Evolutionary conservation across 495 filamentous ascomycete genomes (phyloP), one percentile per base, ranked within the genome.

Genomic region (Aspergillus conjunctus): DNA sequence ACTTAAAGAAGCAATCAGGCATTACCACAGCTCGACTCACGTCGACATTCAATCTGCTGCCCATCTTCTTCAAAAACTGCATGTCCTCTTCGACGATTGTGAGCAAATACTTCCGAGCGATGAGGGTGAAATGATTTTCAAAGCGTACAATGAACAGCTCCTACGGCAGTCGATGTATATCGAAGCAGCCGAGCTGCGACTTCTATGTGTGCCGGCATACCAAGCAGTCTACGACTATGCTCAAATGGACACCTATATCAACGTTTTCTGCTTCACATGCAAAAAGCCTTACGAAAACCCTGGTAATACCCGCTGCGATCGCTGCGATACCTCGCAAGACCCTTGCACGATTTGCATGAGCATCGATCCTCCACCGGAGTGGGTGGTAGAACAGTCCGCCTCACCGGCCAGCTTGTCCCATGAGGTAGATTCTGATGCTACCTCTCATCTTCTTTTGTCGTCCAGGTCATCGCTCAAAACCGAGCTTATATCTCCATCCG

Each of bases 111-210:
- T 82, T n/a, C 76, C 75, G 0, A 68, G 68, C 44, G 68, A 75
- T 51, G 76, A 81, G 57, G 68, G 71, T 54, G 73, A 80, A 59
- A 58, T 81, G 30, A 81, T 91, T 44, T 79, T 90, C 58, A 77
- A 82, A 31, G 79, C 85, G 39, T 88, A 90, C 66, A 87, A 91
- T 66, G 76, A 80, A 32, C 83, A 85, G 5, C 83, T 92, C 0
- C 79, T 85, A 65, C 77, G 72, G 43, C 83, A 90, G 65, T 81
- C 82, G 45, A 81, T 91, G 68, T 86, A 87, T 66, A 68, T 84
- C 39, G 86, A 90, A 66, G 88, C 90, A 20, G 81, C 87, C 7
- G 78, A 88, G 32, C 79, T 92, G 14, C 87, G 89, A 4, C 85
- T 90, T 31, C 75, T 88, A 30, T 89, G 85, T 60, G 81, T 82